Conservation (phyloP, 208 protist species). For the Novymonas esmeraldas region DNA sequence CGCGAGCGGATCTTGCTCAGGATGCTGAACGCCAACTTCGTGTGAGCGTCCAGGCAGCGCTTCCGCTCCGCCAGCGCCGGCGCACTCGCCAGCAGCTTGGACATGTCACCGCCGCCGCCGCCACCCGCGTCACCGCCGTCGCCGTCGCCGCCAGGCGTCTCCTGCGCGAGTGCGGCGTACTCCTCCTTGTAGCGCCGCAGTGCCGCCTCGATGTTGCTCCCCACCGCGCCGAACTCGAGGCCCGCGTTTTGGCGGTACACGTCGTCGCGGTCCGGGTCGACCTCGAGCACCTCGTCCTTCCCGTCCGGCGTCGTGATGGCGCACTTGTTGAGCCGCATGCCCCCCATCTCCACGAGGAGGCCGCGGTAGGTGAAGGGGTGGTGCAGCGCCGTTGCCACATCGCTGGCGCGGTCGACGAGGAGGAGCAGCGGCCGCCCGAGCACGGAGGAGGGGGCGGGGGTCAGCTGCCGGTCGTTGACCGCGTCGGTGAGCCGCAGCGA, state of each 20-base stretch:
- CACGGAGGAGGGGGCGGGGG: conserved; percentile 50
- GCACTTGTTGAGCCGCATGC: conserved; percentile 88
- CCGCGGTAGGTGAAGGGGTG: conserved; percentile 92
- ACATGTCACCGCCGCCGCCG: conserved; percentile 71
- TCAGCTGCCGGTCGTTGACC: conserved; percentile 71
- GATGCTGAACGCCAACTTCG: conserved; percentile 77
- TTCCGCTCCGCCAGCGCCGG: conserved; percentile 83
- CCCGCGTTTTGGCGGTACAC: conserved; percentile 76
- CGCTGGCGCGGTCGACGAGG: conserved; percentile 78
- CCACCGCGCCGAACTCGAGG: conserved; percentile 75
- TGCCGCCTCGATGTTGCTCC: conserved; percentile 69
- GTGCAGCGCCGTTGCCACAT: conserved; percentile 83
- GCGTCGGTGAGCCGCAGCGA: conserved; percentile 70
- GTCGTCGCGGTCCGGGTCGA: conserved; percentile 84
- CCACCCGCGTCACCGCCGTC: conserved; percentile 34
- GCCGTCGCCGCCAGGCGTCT: conserved; percentile 34
- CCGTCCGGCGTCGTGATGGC: conserved; percentile 48
- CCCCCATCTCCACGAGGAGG: conserved; percentile 74
- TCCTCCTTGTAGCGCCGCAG: conserved; percentile 75
- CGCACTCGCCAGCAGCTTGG: conserved; percentile 73
- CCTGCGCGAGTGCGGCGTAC: conserved; percentile 60
- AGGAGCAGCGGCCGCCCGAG: conserved; percentile 83
- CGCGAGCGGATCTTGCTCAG: conserved; percentile 66
- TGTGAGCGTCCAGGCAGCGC: conserved; percentile 84
- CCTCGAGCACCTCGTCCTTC: conserved; percentile 70